These are phyloP conservation scores for Cladosporium cucumerinum DNA, from an alignment of 2,329 filamentous ascomycete species.

Conservation along the genomic window DNA sequence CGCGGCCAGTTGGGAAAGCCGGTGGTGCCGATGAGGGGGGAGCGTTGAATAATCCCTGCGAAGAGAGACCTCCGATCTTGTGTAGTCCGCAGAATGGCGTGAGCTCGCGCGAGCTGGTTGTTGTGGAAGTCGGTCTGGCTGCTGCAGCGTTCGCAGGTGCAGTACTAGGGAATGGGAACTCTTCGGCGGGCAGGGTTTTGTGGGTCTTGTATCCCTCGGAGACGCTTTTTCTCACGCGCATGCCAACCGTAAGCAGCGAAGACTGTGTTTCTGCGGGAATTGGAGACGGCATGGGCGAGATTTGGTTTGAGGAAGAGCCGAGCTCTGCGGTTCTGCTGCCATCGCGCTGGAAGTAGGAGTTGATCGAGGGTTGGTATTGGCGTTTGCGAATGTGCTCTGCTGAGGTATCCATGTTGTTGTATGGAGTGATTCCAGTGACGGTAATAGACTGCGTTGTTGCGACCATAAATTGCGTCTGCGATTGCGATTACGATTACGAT, in stretches of 20 bases:
- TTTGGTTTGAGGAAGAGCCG: not conserved
- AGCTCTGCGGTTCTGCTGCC: not conserved
- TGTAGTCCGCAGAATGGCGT: conserved; percentile 78
- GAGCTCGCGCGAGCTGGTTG: conserved; percentile 55
- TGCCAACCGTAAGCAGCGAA: conserved; percentile 84
- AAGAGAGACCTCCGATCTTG: conserved; percentile 66
- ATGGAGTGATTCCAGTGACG: too few species aligned
- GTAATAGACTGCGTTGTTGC: not conserved
- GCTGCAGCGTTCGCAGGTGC: conserved; percentile 36
- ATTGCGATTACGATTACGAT: not conserved
- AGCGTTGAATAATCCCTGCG: conserved; percentile 46
- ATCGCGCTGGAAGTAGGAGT: conserved; percentile 19
- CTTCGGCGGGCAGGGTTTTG: conserved; percentile 33
- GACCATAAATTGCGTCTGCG: not conserved
- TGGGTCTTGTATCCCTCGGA: conserved; percentile 90
- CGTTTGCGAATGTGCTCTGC: conserved; percentile 13
- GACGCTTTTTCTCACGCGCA: conserved; percentile 90
- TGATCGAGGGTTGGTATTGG: conserved; percentile 19
- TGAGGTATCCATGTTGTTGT: not conserved
- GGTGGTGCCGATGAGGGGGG: conserved; percentile 29
- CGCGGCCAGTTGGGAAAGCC: conserved; percentile 14
- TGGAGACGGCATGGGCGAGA: conserved; percentile 41
- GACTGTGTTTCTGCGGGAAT: conserved; percentile 69
- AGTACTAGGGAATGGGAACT: conserved; percentile 27
- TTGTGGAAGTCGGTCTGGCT: conserved; percentile 18